Evolutionary conservation across 2,329 filamentous ascomycete genomes (phyloP).

Genomic region (Fusarium longipes): DNA sequence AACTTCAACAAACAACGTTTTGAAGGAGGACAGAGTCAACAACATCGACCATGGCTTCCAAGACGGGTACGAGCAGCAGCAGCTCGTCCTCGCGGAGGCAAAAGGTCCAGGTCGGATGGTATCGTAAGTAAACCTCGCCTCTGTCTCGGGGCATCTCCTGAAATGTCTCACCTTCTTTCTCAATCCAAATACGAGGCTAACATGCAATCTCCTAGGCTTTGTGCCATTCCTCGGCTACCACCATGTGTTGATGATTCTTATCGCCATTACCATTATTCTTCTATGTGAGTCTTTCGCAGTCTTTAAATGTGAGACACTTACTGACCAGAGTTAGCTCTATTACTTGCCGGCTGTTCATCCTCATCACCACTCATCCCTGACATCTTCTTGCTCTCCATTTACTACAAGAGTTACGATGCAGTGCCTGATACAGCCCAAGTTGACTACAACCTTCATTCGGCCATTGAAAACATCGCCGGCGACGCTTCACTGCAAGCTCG

Average conservation of each 20-base stretch:
- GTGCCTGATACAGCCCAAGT: constrained; percentile 87
- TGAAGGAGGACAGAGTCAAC: constrained; percentile 36
- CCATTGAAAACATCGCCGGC: constrained; percentile 91
- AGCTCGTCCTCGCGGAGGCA: constrained; percentile 47
- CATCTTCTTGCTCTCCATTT: constrained; percentile 98
- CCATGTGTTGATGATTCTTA: constrained; percentile 97
- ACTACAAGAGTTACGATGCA: constrained; percentile 89
- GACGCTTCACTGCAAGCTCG: constrained; percentile 86
- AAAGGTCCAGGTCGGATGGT: constrained; percentile 61
- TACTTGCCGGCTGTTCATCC: constrained; percentile 95
- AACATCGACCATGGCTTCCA: constrained; percentile 41
- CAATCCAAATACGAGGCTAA: constrained; percentile 35
- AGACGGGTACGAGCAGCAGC: constrained; percentile 42
- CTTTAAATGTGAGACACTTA: not conserved
- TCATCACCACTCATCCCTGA: constrained; percentile 93
- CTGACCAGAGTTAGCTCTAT: constrained; percentile 70
- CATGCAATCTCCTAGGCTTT: constrained; percentile 60
- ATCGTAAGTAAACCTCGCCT: constrained; percentile 55
- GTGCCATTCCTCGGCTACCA: constrained; percentile 78
- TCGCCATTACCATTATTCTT: constrained; percentile 92
- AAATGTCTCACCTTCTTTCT: constrained; percentile 29
- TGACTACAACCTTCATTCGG: constrained; percentile 85
- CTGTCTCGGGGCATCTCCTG: constrained; percentile 2
- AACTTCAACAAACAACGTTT: constrained; percentile 14
- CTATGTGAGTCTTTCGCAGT: constrained; percentile 75